A percentile compares a stretch with the other conserved stretches of the same genome.
These are phyloP conservation scores for Chlorella sp. DNA, from an alignment of 139 green algal species.

Conservation along the genomic window DNA sequence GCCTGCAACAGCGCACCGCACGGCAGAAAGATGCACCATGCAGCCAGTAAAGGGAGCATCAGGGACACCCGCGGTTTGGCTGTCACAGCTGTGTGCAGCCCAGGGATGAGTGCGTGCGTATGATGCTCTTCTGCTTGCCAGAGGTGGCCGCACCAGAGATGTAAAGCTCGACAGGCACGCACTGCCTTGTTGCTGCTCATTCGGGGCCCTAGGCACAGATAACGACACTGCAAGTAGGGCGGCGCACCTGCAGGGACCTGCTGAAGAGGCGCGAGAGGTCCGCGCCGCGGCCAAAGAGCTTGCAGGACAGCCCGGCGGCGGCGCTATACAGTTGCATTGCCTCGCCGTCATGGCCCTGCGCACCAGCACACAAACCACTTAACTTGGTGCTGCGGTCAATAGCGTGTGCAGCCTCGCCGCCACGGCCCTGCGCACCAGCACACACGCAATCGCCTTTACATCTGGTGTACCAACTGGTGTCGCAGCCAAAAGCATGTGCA, in stretches of 20 bases:
- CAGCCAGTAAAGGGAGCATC: no score
- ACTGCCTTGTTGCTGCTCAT: background rate
- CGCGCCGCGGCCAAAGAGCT: background rate
- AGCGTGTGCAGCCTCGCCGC: background rate
- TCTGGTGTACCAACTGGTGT: background rate
- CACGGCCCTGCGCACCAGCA: background rate
- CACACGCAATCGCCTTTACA: background rate
- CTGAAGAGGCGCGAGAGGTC: background rate
- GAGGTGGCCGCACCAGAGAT: background rate
- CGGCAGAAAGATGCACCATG: no score
- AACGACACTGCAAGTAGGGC: background rate
- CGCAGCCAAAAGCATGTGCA: background rate
- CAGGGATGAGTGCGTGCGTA: background rate
- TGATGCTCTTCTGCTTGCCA: background rate
- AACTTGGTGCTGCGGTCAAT: background rate
- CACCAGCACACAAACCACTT: background rate
- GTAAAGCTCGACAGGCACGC: background rate
- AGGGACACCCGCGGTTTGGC: background rate
- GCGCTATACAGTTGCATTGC: background rate
- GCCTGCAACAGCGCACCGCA: no score
- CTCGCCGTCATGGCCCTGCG: background rate
- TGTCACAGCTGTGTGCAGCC: background rate
- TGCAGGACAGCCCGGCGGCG: background rate
- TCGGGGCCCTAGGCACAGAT: background rate
- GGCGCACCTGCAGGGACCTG: background rate